Evolutionary conservation across 441 rosid species (phyloP), one percentile per base, ranked within the genome.

Genomic region (Populus trichocarpa): DNA sequence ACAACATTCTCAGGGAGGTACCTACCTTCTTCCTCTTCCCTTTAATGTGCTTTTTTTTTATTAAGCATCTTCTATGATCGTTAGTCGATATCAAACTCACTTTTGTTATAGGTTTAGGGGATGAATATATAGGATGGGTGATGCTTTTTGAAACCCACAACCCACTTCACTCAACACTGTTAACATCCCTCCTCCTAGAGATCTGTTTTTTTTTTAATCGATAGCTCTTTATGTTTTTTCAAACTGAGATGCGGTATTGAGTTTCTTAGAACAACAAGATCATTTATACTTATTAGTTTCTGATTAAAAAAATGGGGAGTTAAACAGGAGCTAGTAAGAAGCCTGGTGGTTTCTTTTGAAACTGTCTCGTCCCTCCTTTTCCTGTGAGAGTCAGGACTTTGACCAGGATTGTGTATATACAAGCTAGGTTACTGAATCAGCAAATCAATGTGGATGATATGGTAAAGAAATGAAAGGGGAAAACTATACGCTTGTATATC

Each of bases 1-100:
- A 94, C 84, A 90, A 89, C 78, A 91, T 93, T 82, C 75, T 94
- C 40, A 81, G 88, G 81, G 95, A 95, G 96, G 99, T 95, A 87
- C 73, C 38, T 77, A 73, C 63, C 32, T 65, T 46, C 26, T 64
- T 30, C 20, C n/a, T 9, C 46, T 33, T 46, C 57, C 57, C 57
- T 46, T 46, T 4, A 46, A 46, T 46, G 20, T 14, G 7, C 20
- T 46, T 14, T 5, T 46, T 12, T 14, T 46, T 46, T 3, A 33
- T 33, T 13, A 46, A 46, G 20, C 57, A 46, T 46, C 18, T 1
- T 46, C 57, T 46, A 46, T 46, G 57, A 46, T 46, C 1, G 18
- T 14, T 46, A 46, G 16, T 46, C 50, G 13, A 40, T 40, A 4
- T 40, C 57, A 46, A 46, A 46, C 57, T 14, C 57, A 14, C 18